Percentiles rank a stretch among this genome's conserved stretches.
Evolutionary conservation across 176 grass and related monocot species (phyloP).

Genomic region (Lolium rigidum): DNA sequence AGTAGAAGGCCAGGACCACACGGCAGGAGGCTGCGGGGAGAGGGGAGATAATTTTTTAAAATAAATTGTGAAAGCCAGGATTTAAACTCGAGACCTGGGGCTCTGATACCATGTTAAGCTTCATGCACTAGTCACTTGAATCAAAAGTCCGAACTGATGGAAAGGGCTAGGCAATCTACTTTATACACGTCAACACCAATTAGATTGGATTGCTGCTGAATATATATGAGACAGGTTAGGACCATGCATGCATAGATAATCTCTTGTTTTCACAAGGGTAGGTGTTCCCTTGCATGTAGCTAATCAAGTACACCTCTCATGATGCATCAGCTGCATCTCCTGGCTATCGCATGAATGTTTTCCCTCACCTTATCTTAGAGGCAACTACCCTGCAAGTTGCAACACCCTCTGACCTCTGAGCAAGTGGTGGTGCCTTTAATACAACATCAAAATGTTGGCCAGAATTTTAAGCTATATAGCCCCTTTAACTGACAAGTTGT

Average conservation of each 20-base stretch:
- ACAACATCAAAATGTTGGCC: constrained; percentile 19
- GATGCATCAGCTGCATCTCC: constrained; percentile 42
- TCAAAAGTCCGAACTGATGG: too few species aligned
- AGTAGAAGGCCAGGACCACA: too few species aligned
- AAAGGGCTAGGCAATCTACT: too few species aligned
- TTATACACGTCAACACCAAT: too few species aligned
- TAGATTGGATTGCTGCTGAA: constrained; percentile 23
- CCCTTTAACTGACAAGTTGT: not conserved
- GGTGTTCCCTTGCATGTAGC: constrained; percentile 16
- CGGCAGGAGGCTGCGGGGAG: too few species aligned
- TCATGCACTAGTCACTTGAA: too few species aligned
- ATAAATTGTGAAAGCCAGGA: too few species aligned
- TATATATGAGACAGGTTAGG: constrained; percentile 2
- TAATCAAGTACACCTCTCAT: constrained; percentile 35
- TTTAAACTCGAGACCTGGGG: too few species aligned
- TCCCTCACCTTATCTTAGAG: constrained; percentile 33
- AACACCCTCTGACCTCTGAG: constrained; percentile 29
- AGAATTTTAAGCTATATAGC: constrained; percentile 20
- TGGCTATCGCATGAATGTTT: not conserved
- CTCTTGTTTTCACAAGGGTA: constrained; percentile 38
- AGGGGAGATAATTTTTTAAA: too few species aligned
- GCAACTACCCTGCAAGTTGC: constrained; percentile 34
- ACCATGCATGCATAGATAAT: constrained; percentile 22
- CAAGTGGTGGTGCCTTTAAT: constrained; percentile 20
- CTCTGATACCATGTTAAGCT: too few species aligned